Evolutionary conservation across 2,329 filamentous ascomycete species (phyloP).

Genomic region (Alternaria sp.): DNA sequence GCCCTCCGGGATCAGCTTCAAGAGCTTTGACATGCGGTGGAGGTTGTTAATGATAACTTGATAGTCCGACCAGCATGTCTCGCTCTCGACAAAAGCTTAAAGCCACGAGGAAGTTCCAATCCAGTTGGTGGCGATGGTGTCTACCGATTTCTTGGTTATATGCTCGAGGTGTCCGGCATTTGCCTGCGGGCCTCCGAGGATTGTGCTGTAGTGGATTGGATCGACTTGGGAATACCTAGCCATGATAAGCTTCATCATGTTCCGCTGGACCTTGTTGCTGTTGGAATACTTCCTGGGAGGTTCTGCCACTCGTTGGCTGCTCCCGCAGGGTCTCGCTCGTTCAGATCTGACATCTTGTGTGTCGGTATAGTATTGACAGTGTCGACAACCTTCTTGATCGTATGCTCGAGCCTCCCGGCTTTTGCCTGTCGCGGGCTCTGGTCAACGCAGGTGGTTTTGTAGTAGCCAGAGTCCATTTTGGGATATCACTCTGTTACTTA

Average conservation of each 20-base stretch:
- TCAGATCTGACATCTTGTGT: too few relatives aligned
- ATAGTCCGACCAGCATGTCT: not conserved
- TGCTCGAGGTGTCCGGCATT: not conserved
- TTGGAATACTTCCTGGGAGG: too few relatives aligned
- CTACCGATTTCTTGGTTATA: not conserved
- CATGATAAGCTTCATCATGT: too few relatives aligned
- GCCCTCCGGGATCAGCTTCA: not conserved
- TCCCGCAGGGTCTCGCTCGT: too few relatives aligned
- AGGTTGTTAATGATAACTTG: not conserved
- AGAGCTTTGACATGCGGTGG: not conserved
- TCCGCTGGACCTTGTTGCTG: fast-evolving
- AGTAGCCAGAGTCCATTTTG: not conserved
- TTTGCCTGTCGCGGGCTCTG: too few relatives aligned
- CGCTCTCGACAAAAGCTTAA: not conserved
- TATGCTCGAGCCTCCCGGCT: too few relatives aligned
- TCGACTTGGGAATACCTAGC: too few relatives aligned
- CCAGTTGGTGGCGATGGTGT: not conserved
- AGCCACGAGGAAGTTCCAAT: not conserved
- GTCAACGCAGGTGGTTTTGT: not conserved
- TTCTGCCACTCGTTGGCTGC: too few relatives aligned
- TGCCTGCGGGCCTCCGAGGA: too few relatives aligned
- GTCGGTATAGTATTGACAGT: too few relatives aligned
- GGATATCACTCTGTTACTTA: not conserved
- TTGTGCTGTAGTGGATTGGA: too few relatives aligned
- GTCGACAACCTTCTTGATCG: too few relatives aligned